Evolutionary conservation across 192 early-diverging fungal genomes (phyloP).

Genomic region (Pilaira anomala): DNA sequence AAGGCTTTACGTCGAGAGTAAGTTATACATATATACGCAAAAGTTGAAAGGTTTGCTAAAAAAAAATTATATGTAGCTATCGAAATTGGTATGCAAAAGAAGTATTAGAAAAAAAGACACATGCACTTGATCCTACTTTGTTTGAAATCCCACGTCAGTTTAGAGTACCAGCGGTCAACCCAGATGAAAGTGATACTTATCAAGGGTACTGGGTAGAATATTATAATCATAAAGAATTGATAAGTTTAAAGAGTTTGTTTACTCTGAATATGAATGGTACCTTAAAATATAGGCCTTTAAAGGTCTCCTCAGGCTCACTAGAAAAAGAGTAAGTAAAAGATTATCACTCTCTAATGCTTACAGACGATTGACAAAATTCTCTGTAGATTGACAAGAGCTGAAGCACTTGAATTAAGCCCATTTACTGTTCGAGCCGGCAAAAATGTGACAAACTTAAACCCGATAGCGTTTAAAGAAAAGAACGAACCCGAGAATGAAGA

Average conservation of each 20-base stretch:
- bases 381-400: constrained; percentile 19
- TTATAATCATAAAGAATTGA: constrained; percentile 76
- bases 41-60: too few species aligned
- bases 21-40: constrained; percentile 16
- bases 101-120: constrained; percentile 33
- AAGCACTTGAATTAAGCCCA: constrained; percentile 38
- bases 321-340: neutral
- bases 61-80: constrained; percentile 45
- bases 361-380: too few species aligned
- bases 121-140: constrained; percentile 14
- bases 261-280: constrained; percentile 88
- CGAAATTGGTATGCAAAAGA: constrained; percentile 60
- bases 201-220: constrained; percentile 83
- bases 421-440: constrained; percentile 32
- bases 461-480: constrained; percentile 26
- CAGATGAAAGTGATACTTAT: constrained; percentile 34
- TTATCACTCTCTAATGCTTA: neutral
- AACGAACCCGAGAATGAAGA: constrained; percentile 37
- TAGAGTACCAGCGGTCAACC: constrained; percentile 16
- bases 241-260: constrained; percentile 76
- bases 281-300: constrained; percentile 43
- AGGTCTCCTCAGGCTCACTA: constrained; percentile 11
- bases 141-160: constrained; percentile 31
- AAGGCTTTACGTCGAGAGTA: constrained; percentile 48
- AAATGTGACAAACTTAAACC: constrained; percentile 31